phyloP scores from a whole-genome alignment of 331 rosid genomes.

The Pyracantha coccinea region DNA sequence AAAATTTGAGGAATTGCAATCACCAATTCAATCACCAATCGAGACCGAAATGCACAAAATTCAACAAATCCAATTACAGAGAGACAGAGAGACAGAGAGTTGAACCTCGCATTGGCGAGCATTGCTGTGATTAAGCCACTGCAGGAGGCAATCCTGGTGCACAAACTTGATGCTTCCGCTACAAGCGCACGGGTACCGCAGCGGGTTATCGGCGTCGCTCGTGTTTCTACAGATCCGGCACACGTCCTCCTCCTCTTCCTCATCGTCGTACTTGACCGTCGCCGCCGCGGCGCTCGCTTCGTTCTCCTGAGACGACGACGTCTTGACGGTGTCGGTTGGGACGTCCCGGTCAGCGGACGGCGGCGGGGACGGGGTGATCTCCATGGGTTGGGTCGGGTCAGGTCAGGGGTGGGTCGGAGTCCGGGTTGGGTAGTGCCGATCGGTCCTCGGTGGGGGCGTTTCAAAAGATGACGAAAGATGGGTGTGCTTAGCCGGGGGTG shows the following conservation, averaged over 20 bases:
- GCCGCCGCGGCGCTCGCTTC: slow-evolving; percentile 30
- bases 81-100: background rate
- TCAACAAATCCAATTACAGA: background rate
- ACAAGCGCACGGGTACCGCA: slow-evolving; percentile 93
- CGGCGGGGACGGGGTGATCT: slow-evolving; percentile 68
- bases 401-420: slow-evolving; percentile 23
- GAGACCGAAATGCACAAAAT: background rate
- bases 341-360: slow-evolving; percentile 33
- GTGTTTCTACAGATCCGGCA: slow-evolving; percentile 98
- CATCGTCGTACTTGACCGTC: slow-evolving; percentile 51
- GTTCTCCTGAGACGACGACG: slow-evolving; percentile 38
- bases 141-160: slow-evolving; percentile 97
- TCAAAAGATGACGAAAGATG: background rate
- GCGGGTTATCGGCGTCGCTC: slow-evolving; percentile 83
- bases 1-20: background rate
- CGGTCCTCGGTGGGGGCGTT: slow-evolving; percentile 14
- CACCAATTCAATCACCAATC: background rate
- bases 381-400: slow-evolving; percentile 68
- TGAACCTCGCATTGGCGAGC: slow-evolving; percentile 99
- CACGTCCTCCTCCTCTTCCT: slow-evolving; percentile 94
- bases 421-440: background rate
- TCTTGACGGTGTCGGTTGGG: slow-evolving; percentile 14
- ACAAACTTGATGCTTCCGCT: slow-evolving; percentile 98
- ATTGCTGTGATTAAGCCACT: slow-evolving; percentile 99
- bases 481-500: background rate